Evolutionary conservation across 1,139 yeast species (phyloP).

Genomic region (Pichia sp.): DNA sequence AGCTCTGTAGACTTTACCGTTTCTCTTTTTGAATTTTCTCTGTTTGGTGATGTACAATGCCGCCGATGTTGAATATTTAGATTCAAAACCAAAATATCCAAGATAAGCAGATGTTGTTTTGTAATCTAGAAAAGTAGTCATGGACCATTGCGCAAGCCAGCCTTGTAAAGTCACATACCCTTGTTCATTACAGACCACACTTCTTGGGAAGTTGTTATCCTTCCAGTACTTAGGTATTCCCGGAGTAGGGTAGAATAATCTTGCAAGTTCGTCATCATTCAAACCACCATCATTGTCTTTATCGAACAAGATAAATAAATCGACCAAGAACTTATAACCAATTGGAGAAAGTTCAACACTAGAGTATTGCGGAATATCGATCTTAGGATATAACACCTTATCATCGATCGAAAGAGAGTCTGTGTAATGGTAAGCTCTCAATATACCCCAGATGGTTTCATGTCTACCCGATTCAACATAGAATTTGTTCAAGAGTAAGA

Average conservation of each 20-base stretch:
- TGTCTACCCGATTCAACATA: constrained; percentile 92
- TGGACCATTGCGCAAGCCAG: constrained; percentile 98
- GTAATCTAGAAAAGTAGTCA: constrained; percentile 87
- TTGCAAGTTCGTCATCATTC: constrained; percentile 63
- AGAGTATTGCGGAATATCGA: constrained; percentile 74
- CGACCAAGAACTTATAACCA: constrained; percentile 93
- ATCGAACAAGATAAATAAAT: constrained; percentile 81
- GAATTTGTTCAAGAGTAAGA: constrained; percentile 68
- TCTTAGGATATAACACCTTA: constrained; percentile 68
- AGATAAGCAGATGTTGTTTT: constrained; percentile 82
- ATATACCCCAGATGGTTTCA: constrained; percentile 94
- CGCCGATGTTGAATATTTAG: constrained; percentile 29
- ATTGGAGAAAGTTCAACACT: constrained; percentile 91
- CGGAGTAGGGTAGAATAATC: constrained; percentile 83
- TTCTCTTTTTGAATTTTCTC: constrained; percentile 61
- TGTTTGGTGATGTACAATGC: constrained; percentile 86
- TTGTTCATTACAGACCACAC: constrained; percentile 85
- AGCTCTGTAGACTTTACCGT: constrained; percentile 64
- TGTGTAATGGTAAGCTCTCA: constrained; percentile 85
- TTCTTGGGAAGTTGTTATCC: constrained; percentile 78
- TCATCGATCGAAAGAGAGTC: constrained; percentile 86
- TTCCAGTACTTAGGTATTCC: constrained; percentile 89
- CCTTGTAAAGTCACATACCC: constrained; percentile 94
- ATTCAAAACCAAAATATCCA: constrained; percentile 86
- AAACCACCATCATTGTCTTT: constrained; percentile 96